phyloP scores from a whole-genome alignment of 805 yeast genomes.

The Saccharomycopsis babjevae region DNA sequence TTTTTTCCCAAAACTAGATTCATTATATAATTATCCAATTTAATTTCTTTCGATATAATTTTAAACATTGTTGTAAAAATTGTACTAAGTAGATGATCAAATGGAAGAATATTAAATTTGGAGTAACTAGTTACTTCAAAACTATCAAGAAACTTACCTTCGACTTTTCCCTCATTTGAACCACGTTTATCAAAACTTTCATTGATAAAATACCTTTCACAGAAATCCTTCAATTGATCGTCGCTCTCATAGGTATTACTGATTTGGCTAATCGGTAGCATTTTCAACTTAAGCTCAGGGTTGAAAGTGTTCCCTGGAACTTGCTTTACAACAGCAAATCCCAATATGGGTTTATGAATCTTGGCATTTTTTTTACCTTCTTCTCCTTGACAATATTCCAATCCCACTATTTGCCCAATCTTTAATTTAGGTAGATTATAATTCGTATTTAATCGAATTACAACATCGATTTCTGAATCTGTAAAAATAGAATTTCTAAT shows the following conservation, averaged over 20 bases:
- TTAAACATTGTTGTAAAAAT: constrained; percentile 9
- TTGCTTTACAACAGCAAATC: constrained; percentile 10
- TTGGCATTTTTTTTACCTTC: neutral
- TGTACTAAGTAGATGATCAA: constrained; percentile 15
- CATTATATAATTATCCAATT: constrained; percentile 12
- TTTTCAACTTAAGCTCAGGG: constrained; percentile 16
- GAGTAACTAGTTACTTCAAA: constrained; percentile 5
- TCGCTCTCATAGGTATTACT: neutral
- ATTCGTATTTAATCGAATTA: constrained; percentile 16
- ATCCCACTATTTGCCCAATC: constrained; percentile 14
- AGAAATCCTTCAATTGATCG: neutral
- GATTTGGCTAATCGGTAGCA: neutral
- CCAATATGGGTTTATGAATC: neutral
- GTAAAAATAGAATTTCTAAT: neutral
- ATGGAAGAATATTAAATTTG: constrained; percentile 12
- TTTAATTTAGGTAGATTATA: constrained; percentile 13
- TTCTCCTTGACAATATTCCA: constrained; percentile 1
- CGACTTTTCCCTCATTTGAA: neutral
- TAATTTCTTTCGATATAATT: constrained; percentile 3
- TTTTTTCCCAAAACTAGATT: constrained; percentile 16
- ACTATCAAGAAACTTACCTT: neutral
- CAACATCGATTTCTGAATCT: neutral
- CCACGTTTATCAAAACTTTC: neutral
- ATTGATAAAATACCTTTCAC: neutral
- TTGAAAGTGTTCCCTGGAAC: constrained; percentile 16